Conservation (phyloP, 2,329 filamentous ascomycete genomes). For the Aspergillus fumigatus region DNA sequence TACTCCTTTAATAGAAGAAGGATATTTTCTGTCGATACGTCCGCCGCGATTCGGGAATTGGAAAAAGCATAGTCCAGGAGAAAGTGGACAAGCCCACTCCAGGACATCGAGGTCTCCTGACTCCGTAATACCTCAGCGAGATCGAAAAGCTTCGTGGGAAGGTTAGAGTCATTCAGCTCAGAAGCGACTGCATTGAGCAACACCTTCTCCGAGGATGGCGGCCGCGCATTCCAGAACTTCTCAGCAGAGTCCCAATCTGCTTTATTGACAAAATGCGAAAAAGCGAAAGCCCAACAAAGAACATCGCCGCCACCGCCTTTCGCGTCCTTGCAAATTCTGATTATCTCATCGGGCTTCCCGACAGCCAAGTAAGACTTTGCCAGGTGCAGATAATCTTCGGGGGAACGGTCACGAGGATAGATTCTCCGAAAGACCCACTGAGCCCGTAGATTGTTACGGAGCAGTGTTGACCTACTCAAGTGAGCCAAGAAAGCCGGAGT, state of each 20-base stretch:
- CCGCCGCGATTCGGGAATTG: slow-evolving; percentile 21
- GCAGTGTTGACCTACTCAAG: slow-evolving; percentile 35
- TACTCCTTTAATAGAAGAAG: slow-evolving; percentile 26
- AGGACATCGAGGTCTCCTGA: not conserved
- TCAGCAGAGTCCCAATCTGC: slow-evolving; percentile 29
- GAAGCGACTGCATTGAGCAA: slow-evolving; percentile 12
- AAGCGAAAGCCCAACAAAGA: slow-evolving; percentile 26
- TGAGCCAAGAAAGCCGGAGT: slow-evolving; percentile 31
- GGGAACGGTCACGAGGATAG: slow-evolving; percentile 30
- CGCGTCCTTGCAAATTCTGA: slow-evolving; percentile 41
- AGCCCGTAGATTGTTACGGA: slow-evolving; percentile 39
- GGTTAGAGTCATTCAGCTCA: slow-evolving; percentile 7
- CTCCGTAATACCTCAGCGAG: slow-evolving; percentile 19
- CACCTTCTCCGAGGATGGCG: slow-evolving; percentile 7
- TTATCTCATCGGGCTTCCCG: slow-evolving; percentile 37
- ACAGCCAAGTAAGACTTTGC: slow-evolving; percentile 41
- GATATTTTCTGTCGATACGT: slow-evolving; percentile 27
- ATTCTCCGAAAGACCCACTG: slow-evolving; percentile 46
- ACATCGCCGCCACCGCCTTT: slow-evolving; percentile 19
- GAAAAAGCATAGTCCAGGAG: slow-evolving; percentile 24
- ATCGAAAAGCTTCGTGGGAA: slow-evolving; percentile 19
- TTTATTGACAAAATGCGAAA: slow-evolving; percentile 28
- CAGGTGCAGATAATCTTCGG: slow-evolving; percentile 43
- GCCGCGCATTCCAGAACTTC: slow-evolving; percentile 26
- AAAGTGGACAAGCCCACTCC: slow-evolving; percentile 17